Conservation (phyloP, 371 early-diverging fungal genomes). For the Lichtheimia ornata region DNA sequence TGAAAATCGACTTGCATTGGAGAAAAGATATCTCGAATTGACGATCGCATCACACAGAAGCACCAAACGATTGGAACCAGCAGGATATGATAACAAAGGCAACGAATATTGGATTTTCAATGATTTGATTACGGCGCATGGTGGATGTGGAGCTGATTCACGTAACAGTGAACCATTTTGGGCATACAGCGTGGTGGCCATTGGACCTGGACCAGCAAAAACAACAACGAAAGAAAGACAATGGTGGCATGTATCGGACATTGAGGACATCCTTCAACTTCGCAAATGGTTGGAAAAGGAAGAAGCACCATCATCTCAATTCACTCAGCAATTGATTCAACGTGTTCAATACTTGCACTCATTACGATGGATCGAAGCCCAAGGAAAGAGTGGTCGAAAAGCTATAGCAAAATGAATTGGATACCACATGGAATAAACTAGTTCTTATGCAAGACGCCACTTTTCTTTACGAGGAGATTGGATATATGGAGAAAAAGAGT, state of each 20-base stretch:
- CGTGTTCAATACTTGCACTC: conserved; percentile 9
- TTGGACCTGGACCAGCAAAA: conserved; percentile 33
- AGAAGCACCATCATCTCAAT: not conserved
- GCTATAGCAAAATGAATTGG: too few species aligned
- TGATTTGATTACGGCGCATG: conserved; percentile 23
- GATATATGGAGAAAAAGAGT: too few species aligned
- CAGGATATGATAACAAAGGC: conserved; percentile 25
- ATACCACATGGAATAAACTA: too few species aligned
- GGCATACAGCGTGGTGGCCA: conserved; percentile 37
- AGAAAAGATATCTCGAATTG: conserved; percentile 16
- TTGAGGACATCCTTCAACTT: conserved; percentile 6
- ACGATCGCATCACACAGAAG: conserved; percentile 10
- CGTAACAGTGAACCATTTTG: conserved; percentile 37
- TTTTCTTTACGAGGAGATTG: too few species aligned
- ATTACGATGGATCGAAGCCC: conserved; percentile 8
- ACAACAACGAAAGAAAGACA: not conserved
- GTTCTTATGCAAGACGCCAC: too few species aligned
- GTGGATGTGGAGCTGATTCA: conserved; percentile 11
- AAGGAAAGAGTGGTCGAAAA: not conserved
- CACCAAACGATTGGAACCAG: conserved; percentile 21
- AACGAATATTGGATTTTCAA: conserved; percentile 48
- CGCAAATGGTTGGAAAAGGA: conserved; percentile 5
- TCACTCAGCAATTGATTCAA: not conserved
- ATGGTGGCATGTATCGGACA: conserved; percentile 11
- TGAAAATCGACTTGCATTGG: conserved; percentile 24